Evolutionary conservation across 1,284 basidiomycete species (phyloP), one percentile per base, ranked within the genome.

Genomic region (Vanrija sp.): DNA sequence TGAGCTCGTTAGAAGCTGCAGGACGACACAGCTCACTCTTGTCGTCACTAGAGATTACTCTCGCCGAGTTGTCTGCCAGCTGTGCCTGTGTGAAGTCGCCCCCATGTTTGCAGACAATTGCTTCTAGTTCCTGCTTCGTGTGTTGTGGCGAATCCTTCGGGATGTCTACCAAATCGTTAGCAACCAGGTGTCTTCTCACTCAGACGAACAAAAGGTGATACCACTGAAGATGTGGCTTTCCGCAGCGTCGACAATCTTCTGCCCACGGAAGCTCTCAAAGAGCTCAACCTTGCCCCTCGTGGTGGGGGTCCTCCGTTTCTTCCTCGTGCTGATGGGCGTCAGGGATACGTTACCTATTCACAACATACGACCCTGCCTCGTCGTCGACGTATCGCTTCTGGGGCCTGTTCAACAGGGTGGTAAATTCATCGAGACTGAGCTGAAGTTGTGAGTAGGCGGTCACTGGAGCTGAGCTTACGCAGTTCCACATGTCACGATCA

Each of bases 191-290:
- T 15, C 10, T 3, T 4, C 15, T 15, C 28, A 28, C 3, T n/a
- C n/a, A 3, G 6, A 79, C 86, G 67, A 54, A 92, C 91, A 85
- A 69, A 95, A 94, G 42, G 82, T 87, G 72, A 86, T 79, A 21
- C 81, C 86, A 10, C 83, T 78, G 64, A 96, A 91, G 16, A 94
- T 73, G 40, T 83, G 72, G 10, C 82, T 83, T 61, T 85, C 80
- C 1, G 85, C 78, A 34, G 80, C 62, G 7, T 90, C 79, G 6
- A 82, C 81, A 52, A 85, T 69, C 51, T 83, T 82, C 15, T 83
- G 80, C 6, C 87, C 86, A 62, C 82, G 79, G 66, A 86, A 85
- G 63, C 82, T 83, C 5, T 84, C 80, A 52, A 90, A 80, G 21
- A 90, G 78, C 7, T 78, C 78, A 0, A 83, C 78, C 83, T 88